Evolutionary conservation across 768 basidiomycete genomes (phyloP), one percentile per base, ranked within the genome.

Genomic region (Inosperma sp.): DNA sequence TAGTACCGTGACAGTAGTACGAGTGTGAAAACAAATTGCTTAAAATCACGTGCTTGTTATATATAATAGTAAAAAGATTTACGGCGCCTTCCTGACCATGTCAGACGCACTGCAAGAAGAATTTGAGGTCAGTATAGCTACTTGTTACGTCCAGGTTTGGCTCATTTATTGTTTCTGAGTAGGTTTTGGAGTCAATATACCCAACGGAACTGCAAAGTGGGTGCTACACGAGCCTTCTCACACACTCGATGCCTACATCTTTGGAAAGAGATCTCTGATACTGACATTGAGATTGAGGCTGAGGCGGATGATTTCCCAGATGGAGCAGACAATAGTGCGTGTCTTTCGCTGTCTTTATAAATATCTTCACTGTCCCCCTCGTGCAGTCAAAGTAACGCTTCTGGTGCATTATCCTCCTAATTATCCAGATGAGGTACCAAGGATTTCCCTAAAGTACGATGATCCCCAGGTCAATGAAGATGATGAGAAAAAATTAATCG

Each of bases 181-280:
- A 95, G 88, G 93, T 96, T 22, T 79, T 97, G 58, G 93, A 95
- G 71, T 86, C 92, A 3, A 98, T 98, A 66, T 98, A 95, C 67
- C 92, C 95, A 4, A 86, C 90, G 57, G 95, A 98, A 68, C 74
- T 96, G 51, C 79, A 86, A 62, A 88, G 94, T 96, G 73, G 64
- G 93, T 88, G 56, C 59, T 60, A 63, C 61, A 60, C 58, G 56
- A 58, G 57, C 56, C 62, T 63, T 54, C 50, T 49, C 62, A 57
- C 52, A 47, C 49, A 67, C 79, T 84, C 70, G 82, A 72, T 65
- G 69, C 68, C 68, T 63, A 68, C 56, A 49, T 30, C 51, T 13
- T 54, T 54, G 49, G 60, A 60, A 88, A 97, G 95, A 87, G 77
- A 64, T 87, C 63, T 91, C 89, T 58, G 86, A 93, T 64, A 81